Evolutionary conservation across 768 basidiomycete species (phyloP).

Genomic region (Tulasnella sp.): DNA sequence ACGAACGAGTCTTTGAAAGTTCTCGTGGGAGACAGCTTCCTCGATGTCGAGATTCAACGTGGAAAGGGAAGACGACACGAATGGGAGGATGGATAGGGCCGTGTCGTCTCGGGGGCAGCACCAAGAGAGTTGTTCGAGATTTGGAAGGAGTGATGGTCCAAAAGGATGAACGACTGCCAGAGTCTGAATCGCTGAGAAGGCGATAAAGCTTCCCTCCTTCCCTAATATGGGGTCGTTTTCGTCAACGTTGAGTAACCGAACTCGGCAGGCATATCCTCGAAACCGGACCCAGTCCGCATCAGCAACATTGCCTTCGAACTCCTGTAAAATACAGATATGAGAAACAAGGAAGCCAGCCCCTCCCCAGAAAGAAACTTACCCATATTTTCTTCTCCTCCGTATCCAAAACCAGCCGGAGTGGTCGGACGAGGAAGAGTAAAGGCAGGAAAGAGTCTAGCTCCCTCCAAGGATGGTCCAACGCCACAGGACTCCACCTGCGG

Average conservation of each 20-base stretch:
- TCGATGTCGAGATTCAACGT: background rate
- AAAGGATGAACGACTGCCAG: slow-evolving; percentile 6
- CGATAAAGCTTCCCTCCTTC: background rate
- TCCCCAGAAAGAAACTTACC: background rate
- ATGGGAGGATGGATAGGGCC: background rate
- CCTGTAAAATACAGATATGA: background rate
- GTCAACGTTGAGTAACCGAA: background rate
- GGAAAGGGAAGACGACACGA: background rate
- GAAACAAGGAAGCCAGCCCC: background rate
- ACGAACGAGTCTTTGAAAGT: background rate
- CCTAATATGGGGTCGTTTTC: background rate
- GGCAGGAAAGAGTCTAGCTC: background rate
- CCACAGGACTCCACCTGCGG: background rate
- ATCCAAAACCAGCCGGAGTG: background rate
- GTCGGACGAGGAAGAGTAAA: background rate
- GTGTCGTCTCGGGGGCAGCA: background rate
- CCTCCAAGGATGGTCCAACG: slow-evolving; percentile 2
- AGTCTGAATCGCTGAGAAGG: background rate
- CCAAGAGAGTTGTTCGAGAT: background rate
- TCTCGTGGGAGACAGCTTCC: background rate
- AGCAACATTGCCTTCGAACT: background rate
- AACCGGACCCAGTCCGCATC: background rate
- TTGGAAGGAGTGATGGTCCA: background rate
- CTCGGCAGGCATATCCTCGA: background rate
- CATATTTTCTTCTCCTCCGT: background rate